Evolutionary conservation across 257 asterid species (phyloP), one percentile per base, ranked within the genome.

Genomic region (Fraxinus excelsior): DNA sequence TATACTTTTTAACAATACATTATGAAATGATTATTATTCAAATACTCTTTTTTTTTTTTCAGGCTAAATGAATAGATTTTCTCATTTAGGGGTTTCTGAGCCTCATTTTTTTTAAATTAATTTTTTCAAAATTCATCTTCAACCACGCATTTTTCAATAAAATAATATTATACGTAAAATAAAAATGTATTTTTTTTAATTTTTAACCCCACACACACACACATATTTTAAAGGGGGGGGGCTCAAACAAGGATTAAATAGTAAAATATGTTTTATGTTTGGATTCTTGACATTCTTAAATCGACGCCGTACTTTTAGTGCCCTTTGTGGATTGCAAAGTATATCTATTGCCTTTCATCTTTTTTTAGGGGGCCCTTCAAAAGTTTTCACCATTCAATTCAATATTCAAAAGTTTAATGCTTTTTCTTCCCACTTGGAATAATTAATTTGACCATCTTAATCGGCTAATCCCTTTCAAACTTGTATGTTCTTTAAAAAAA

Each of bases 291-390:
- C 66, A 38, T 60, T 71, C 72, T 12, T 25, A 71, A 71, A 29
- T 21, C 56, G 32, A 58, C 2, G 38, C 74, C 38, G 28, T 56
- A 56, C 31, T 67, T 31, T 25, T 21, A 31, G 16, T 31, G 65
- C 21, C 37, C 81, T 78, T 77, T 60, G 28, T 70, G 64, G 77
- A 72, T 28, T 72, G 68, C 65, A 53, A 70, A 31, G 72, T 18
- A 18, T 34, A 46, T 53, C 69, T 34, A 26, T 42, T 16, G 25
- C 11, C 65, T 42, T 5, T 49, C 18, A 26, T 37, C 74, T 8
- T 51, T 73, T 73, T 53, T 19, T n/a, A 9, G 3, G 3, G 26
- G 65, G 28, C 11, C 64, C 64, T 53, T 53, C 26, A 53, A 53
- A 53, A 19, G 65, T 56, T 56, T n/a, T 7, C 25, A 6, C 65